Evolutionary conservation across 768 basidiomycete genomes (phyloP).

Genomic region (Sporobolomyces pararoseus): DNA sequence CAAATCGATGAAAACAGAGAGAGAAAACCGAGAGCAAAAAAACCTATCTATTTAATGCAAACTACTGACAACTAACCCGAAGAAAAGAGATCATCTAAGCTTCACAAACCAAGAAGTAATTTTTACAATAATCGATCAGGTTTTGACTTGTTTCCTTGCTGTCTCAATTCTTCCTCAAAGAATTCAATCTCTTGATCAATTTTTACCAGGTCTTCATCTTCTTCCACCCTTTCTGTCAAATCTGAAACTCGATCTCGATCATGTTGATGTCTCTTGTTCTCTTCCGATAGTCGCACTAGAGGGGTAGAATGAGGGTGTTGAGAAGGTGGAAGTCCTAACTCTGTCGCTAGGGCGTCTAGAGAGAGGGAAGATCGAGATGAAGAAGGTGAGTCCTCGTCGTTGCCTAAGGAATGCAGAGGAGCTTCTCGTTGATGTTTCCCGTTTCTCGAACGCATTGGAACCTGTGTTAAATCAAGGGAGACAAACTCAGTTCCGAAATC

Average conservation of each 20-base stretch:
- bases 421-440: neutral
- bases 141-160: neutral
- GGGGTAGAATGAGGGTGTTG: neutral
- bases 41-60: neutral
- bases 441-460: neutral
- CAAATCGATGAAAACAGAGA: no score
- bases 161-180: slow-evolving; percentile 20
- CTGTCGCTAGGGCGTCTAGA: slow-evolving; percentile 15
- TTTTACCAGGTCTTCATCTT: slow-evolving; percentile 1
- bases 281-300: slow-evolving; percentile 1
- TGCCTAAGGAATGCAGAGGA: slow-evolving; percentile 25
- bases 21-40: no score
- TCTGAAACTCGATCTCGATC: slow-evolving; percentile 20
- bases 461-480: neutral
- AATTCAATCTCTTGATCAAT: neutral
- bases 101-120: no score
- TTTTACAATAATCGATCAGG: neutral
- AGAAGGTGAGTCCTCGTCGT: neutral
- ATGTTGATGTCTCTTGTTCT: slow-evolving; percentile 27
- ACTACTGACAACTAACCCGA: no score
- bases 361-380: neutral
- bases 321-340: slow-evolving; percentile 9
- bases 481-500: no score
- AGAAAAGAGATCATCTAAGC: no score
- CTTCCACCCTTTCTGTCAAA: neutral